These are phyloP conservation scores for Cryptosporidium sp. DNA, from an alignment of 169 alveolate genomes.

Conservation along the genomic window DNA sequence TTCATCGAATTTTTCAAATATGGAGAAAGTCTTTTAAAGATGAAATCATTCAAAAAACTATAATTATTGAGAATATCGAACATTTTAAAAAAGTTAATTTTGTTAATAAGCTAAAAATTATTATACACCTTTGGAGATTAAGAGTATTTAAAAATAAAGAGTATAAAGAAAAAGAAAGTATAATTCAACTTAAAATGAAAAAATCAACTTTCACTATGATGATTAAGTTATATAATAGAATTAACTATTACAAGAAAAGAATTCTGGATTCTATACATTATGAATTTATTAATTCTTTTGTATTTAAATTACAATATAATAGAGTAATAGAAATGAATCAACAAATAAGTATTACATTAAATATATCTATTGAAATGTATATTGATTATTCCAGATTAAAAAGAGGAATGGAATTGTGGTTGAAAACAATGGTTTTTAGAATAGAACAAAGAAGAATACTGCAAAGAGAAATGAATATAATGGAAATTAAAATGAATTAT, in stretches of 20 bases:
- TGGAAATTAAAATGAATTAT: not conserved
- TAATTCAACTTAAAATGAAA: not conserved
- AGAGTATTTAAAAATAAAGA: not conserved
- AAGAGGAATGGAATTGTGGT: conserved; percentile 22
- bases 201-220: not conserved
- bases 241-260: not conserved
- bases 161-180: not conserved
- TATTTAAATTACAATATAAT: conserved; percentile 37
- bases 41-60: not conserved
- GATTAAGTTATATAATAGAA: conserved; percentile 8
- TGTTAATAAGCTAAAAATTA: not conserved
- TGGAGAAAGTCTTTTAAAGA: not conserved
- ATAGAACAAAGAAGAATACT: not conserved
- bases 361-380: conserved; percentile 6
- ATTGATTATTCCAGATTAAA: not conserved
- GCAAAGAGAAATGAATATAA: not conserved
- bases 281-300: conserved; percentile 17
- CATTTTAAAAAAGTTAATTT: not conserved
- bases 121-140: not conserved
- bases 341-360: conserved; percentile 14
- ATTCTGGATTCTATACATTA: not conserved
- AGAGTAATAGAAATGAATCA: not conserved
- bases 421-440: not conserved
- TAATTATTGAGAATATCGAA: not conserved
- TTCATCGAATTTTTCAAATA: not conserved